These are phyloP conservation scores for Mortierella sp. DNA, from an alignment of 371 early-diverging fungal genomes.

Conservation along the genomic window DNA sequence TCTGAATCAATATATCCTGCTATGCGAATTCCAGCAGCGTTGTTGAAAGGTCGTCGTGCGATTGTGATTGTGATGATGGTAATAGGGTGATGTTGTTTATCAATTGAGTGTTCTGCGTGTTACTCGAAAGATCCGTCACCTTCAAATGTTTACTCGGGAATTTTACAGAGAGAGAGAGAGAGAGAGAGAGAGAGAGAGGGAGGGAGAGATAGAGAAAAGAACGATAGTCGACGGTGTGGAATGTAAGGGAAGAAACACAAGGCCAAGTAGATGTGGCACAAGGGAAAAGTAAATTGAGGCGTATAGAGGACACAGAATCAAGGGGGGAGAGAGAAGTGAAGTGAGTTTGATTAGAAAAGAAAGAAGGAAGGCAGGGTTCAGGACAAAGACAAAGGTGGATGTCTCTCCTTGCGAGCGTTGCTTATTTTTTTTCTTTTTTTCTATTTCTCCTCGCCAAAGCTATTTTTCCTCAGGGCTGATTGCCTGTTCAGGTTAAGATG, in stretches of 20 bases:
- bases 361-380: not conserved
- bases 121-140: too few species aligned
- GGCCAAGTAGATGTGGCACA: not conserved
- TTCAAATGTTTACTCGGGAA: too few species aligned
- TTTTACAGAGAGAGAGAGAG: too few species aligned
- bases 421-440: conserved; percentile 1
- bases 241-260: conserved; percentile 9
- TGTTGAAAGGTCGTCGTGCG: too few species aligned
- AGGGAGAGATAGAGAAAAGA: too few species aligned
- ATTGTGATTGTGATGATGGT: too few species aligned
- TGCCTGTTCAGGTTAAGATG: too few species aligned
- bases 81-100: too few species aligned
- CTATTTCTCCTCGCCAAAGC: not conserved
- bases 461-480: not conserved
- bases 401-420: conserved; percentile 12
- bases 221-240: not conserved
- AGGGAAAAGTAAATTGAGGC: not conserved
- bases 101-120: too few species aligned
- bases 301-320: not conserved
- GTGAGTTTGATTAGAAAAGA: not conserved
- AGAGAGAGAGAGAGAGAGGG: too few species aligned
- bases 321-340: not conserved
- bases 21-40: not conserved
- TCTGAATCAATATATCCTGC: not conserved
- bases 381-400: not conserved